phyloP scores from a whole-genome alignment of 805 yeast genomes.

The Saccharomycopsis javanensis region DNA sequence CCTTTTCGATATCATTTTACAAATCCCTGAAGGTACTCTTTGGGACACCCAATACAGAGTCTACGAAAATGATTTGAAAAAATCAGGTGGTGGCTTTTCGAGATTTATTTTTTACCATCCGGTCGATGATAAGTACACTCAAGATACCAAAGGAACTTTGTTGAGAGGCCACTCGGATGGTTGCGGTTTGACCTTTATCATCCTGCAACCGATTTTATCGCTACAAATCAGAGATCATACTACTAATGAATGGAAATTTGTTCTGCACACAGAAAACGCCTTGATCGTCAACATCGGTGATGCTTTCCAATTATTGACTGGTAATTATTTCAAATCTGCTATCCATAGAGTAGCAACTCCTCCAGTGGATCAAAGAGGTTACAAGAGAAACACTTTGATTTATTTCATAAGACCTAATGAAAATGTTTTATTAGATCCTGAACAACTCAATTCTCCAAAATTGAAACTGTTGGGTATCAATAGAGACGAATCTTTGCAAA shows the following conservation, averaged over 20 bases:
- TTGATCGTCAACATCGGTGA: slow-evolving; percentile 34
- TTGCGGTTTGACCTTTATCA: slow-evolving; percentile 32
- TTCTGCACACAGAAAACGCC: slow-evolving; percentile 31
- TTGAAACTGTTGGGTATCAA: slow-evolving; percentile 24
- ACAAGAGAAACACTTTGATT: slow-evolving; percentile 26
- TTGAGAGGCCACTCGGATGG: slow-evolving; percentile 37
- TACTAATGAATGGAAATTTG: slow-evolving; percentile 32
- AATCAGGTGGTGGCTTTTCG: slow-evolving; percentile 33
- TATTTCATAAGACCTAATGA: slow-evolving; percentile 27
- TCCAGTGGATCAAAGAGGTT: slow-evolving; percentile 31
- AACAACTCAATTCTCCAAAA: slow-evolving; percentile 23
- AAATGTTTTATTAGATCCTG: slow-evolving; percentile 27
- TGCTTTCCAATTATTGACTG: slow-evolving; percentile 33
- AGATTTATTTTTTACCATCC: slow-evolving; percentile 26
- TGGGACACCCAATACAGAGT: slow-evolving; percentile 30
- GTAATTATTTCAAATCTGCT: slow-evolving; percentile 37
- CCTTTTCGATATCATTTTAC: slow-evolving; percentile 35
- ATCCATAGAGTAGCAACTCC: slow-evolving; percentile 39
- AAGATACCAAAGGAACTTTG: slow-evolving; percentile 31
- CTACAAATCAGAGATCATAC: slow-evolving; percentile 32
- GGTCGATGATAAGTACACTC: slow-evolving; percentile 24
- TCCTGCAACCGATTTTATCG: slow-evolving; percentile 33
- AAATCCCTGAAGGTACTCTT: slow-evolving; percentile 36
- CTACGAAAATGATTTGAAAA: slow-evolving; percentile 24
- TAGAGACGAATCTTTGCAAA: slow-evolving; percentile 27